A percentile compares a stretch with the other conserved stretches of the same genome.
phyloP scores from a whole-genome alignment of 352 stramenopile genomes.

The Aphanomyces astaci region DNA sequence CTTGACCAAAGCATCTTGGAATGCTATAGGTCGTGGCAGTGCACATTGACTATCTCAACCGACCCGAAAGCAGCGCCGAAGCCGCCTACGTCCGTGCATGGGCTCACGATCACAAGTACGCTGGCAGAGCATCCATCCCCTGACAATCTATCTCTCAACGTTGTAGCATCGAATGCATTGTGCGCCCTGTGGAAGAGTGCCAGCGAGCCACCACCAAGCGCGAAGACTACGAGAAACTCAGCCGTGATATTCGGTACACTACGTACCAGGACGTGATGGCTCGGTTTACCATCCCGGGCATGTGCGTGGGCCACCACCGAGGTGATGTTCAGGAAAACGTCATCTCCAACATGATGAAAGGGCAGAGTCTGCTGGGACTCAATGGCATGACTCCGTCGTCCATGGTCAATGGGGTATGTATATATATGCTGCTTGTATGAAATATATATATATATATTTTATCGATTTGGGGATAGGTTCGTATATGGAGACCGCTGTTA shows the following conservation, averaged over 20 bases:
- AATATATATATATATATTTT: neutral
- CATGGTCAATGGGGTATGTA: conserved; percentile 53
- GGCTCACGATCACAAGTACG: conserved; percentile 44
- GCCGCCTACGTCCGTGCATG: conserved; percentile 89
- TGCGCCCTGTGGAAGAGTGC: conserved; percentile 87
- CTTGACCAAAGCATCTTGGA: too few relatives aligned
- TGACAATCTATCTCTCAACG: conserved; percentile 11
- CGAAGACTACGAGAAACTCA: conserved; percentile 94
- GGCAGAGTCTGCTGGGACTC: conserved; percentile 86
- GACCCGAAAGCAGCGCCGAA: conserved; percentile 87
- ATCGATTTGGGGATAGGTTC: neutral
- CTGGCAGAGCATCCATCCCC: neutral
- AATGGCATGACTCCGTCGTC: conserved; percentile 89
- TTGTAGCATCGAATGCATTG: conserved; percentile 73
- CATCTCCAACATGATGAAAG: conserved; percentile 96
- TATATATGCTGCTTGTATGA: neutral
- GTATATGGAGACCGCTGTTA: conserved; percentile 90
- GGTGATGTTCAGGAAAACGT: conserved; percentile 98
- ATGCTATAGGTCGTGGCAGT: conserved; percentile 69
- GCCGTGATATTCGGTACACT: conserved; percentile 89
- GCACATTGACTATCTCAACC: conserved; percentile 97
- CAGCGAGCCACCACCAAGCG: conserved; percentile 85
- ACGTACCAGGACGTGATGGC: conserved; percentile 85
- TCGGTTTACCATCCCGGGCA: conserved; percentile 64
- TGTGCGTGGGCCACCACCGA: conserved; percentile 95